Conservation (phyloP, 257 asterid species). For the Craterostigma plantagineum region DNA sequence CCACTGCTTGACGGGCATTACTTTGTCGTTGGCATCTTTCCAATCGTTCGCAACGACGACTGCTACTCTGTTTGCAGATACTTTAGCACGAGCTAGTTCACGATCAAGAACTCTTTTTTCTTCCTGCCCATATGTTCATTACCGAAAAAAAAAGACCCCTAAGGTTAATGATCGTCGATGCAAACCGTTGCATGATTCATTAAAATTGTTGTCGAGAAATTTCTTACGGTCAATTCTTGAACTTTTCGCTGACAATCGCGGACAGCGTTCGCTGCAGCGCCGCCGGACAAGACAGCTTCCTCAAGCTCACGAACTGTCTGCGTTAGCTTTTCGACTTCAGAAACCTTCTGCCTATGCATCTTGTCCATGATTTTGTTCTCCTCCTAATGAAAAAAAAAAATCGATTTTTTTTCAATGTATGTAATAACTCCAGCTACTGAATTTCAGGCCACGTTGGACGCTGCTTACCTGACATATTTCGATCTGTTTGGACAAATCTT, state of each 20-base stretch:
- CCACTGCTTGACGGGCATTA: slow-evolving; percentile 73
- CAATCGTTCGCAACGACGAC: slow-evolving; percentile 62
- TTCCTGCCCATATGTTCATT: slow-evolving; percentile 22
- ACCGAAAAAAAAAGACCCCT: slow-evolving; percentile 1
- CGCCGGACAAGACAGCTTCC: slow-evolving; percentile 60
- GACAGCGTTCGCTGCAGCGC: slow-evolving; percentile 60
- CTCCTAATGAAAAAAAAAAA: slow-evolving; percentile 18
- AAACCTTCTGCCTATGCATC: slow-evolving; percentile 47
- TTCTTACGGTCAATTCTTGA: slow-evolving; percentile 37
- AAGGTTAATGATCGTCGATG: background rate
- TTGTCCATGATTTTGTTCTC: slow-evolving; percentile 52
- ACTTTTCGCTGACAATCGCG: slow-evolving; percentile 49
- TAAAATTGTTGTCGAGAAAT: too few species aligned
- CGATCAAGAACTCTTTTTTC: slow-evolving; percentile 47
- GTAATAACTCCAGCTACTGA: background rate
- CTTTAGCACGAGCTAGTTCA: slow-evolving; percentile 59
- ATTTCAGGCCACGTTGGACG: too few species aligned
- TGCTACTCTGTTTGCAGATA: slow-evolving; percentile 57
- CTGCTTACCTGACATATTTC: slow-evolving; percentile 51
- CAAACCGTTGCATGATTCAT: too few species aligned
- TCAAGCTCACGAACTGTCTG: slow-evolving; percentile 52
- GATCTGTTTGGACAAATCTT: slow-evolving; percentile 41
- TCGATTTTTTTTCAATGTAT: background rate
- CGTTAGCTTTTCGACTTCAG: slow-evolving; percentile 46
- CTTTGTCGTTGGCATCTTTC: slow-evolving; percentile 63